These are phyloP conservation scores for Saccharomycopsis malanga DNA, from an alignment of 805 yeast species.

Conservation along the genomic window DNA sequence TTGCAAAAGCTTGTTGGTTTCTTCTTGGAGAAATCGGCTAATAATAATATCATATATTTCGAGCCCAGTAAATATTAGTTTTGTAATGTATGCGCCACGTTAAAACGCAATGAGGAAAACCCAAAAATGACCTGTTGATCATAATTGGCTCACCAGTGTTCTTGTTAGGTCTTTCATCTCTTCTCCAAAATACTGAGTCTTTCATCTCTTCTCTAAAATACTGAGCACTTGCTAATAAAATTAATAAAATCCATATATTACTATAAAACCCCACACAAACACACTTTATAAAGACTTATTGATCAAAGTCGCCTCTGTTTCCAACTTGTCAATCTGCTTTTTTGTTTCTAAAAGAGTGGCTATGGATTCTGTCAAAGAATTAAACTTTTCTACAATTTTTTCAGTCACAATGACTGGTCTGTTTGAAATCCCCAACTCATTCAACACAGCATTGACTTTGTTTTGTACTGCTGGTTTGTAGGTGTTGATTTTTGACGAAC, in stretches of 20 bases:
- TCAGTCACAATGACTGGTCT: constrained; percentile 87
- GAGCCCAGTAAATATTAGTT: too few species aligned
- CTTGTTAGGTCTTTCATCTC: too few species aligned
- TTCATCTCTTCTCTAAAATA: too few species aligned
- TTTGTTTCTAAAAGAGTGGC: constrained; percentile 74
- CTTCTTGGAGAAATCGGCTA: too few species aligned
- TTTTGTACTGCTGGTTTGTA: constrained; percentile 71
- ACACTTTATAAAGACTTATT: neutral
- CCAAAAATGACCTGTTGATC: too few species aligned
- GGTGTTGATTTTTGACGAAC: constrained; percentile 73
- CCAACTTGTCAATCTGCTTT: constrained; percentile 79
- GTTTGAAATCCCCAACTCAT: constrained; percentile 72
- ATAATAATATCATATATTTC: too few species aligned
- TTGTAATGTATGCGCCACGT: too few species aligned
- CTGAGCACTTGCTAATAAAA: neutral
- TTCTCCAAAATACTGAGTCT: too few species aligned
- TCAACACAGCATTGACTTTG: constrained; percentile 52
- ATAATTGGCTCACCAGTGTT: too few species aligned
- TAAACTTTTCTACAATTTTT: constrained; percentile 68
- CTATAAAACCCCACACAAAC: neutral
- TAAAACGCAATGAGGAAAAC: too few species aligned
- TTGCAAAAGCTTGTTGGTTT: too few species aligned
- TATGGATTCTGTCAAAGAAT: constrained; percentile 62
- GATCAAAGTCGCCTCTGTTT: constrained; percentile 45
- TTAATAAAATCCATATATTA: neutral